Evolutionary conservation across 495 filamentous ascomycete genomes (phyloP).

Genomic region (Cercophora samala): DNA sequence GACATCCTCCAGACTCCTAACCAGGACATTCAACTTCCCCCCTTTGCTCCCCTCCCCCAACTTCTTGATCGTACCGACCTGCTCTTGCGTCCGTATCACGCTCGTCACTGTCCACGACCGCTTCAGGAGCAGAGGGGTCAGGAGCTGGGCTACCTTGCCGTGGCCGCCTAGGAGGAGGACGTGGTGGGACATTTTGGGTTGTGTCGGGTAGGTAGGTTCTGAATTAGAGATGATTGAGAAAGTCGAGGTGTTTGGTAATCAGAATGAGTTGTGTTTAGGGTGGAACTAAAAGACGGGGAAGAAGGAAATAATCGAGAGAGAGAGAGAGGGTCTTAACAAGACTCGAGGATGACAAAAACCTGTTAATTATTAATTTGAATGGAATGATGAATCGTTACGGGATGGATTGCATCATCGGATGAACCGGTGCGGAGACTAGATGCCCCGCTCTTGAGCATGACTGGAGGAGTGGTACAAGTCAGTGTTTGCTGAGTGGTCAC

Average conservation of each 20-base stretch:
- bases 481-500: neutral
- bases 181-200: slow-evolving; percentile 30
- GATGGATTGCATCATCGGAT: slow-evolving; percentile 9
- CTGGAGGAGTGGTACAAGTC: neutral
- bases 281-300: too few relatives aligned
- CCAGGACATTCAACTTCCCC: slow-evolving; percentile 48
- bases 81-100: slow-evolving; percentile 68
- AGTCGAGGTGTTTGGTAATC: too few relatives aligned
- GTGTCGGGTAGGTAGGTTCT: neutral
- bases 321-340: too few relatives aligned
- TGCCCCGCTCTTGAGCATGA: neutral
- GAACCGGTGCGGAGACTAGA: neutral
- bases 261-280: too few relatives aligned
- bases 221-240: too few relatives aligned
- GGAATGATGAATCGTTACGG: too few relatives aligned
- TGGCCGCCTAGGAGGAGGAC: slow-evolving; percentile 78
- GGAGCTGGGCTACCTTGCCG: slow-evolving; percentile 72
- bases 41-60: slow-evolving; percentile 41
- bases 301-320: too few relatives aligned
- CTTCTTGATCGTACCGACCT: slow-evolving; percentile 59
- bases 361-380: too few relatives aligned
- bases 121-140: slow-evolving; percentile 71
- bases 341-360: too few relatives aligned
- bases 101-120: slow-evolving; percentile 72
- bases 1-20: slow-evolving; percentile 68